These are phyloP conservation scores for Stemphylium lycopersici DNA, from an alignment of 2,329 filamentous ascomycete genomes.

Conservation along the genomic window DNA sequence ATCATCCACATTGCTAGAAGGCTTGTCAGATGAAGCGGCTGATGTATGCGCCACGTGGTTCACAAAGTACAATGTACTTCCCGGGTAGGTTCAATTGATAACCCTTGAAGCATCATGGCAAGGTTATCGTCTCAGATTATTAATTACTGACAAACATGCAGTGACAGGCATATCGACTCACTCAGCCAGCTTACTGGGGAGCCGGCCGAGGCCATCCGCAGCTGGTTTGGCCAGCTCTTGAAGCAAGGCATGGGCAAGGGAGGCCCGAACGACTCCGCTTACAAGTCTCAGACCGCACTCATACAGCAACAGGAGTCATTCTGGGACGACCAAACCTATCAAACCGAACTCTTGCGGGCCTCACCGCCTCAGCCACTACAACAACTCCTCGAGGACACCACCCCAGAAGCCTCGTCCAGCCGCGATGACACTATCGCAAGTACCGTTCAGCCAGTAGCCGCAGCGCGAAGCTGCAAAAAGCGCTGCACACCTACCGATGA, in stretches of 20 bases:
- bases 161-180: conserved; percentile 45
- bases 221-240: conserved; percentile 46
- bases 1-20: conserved; percentile 29
- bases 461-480: conserved; percentile 41
- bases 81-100: conserved; percentile 21
- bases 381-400: conserved; percentile 15
- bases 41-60: conserved; percentile 49
- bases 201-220: conserved; percentile 38
- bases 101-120: not conserved
- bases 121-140: not conserved
- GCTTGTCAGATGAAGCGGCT: conserved; percentile 45
- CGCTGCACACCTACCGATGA: conserved; percentile 44
- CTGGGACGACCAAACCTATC: conserved; percentile 23
- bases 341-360: conserved; percentile 22
- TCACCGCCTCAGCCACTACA: conserved; percentile 17
- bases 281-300: conserved; percentile 46
- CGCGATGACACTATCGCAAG: conserved; percentile 24
- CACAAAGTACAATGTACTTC: conserved; percentile 45
- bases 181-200: conserved; percentile 46
- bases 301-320: conserved; percentile 31
- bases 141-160: conserved; percentile 10
- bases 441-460: conserved; percentile 20
- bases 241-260: conserved; percentile 43
- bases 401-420: conserved; percentile 21
- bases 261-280: conserved; percentile 43